These are phyloP conservation scores for Wallacemonas sp. DNA, from an alignment of 208 protist genomes.

Conservation along the genomic window DNA sequence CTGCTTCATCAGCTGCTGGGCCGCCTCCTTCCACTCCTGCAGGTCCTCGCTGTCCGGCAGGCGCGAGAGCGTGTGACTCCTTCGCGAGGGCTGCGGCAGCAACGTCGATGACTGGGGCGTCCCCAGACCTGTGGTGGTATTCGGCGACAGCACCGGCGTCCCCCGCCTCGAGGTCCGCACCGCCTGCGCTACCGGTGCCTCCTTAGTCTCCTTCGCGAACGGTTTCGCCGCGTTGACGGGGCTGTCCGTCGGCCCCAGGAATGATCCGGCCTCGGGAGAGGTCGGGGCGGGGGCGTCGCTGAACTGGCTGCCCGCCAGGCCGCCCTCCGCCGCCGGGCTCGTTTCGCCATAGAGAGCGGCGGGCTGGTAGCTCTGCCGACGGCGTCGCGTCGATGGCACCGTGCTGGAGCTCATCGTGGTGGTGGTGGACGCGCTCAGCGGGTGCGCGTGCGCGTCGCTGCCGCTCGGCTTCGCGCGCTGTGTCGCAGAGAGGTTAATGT, in stretches of 20 bases:
- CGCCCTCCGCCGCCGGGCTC: not conserved
- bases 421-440: conserved; percentile 4
- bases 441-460: not conserved
- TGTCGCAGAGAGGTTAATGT: not conserved
- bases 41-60: conserved; percentile 19
- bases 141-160: no score
- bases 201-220: not conserved
- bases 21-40: not conserved
- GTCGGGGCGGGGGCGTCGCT: not conserved
- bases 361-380: conserved; percentile 8
- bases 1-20: conserved; percentile 13
- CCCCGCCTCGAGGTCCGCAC: not conserved
- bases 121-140: no score
- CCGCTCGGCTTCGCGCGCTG: not conserved
- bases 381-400: not conserved
- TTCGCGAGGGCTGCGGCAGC: not conserved
- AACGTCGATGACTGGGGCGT: not conserved
- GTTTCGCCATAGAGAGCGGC: conserved; percentile 9
- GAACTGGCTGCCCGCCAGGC: not conserved
- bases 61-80: not conserved
- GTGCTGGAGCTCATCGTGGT: conserved; percentile 6
- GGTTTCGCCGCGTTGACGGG: not conserved
- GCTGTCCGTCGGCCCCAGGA: not conserved
- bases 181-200: not conserved
- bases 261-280: not conserved